Evolutionary conservation across 208 protist species (phyloP), one percentile per base, ranked within the genome.

Genomic region (Trypanosoma avium): DNA sequence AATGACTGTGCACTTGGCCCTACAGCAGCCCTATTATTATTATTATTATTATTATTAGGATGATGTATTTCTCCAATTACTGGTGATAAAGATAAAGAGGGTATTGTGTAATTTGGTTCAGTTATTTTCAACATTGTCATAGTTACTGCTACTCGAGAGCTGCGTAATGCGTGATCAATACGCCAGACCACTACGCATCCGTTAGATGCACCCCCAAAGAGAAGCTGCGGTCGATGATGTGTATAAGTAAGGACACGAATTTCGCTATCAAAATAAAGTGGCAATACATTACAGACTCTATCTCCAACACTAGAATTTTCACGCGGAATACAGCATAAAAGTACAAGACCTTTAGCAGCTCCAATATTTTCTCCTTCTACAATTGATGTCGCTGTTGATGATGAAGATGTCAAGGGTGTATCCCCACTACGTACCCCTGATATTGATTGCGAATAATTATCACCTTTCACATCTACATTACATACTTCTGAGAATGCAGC

Each of bases 281-380:
- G 54, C 21, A 63, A 40, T 33, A 58, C 24, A 27, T 2, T 30
- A 21, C 35, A 33, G 19, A 4, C 13, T 15, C 21, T 12, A 12
- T 49, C 13, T 15, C 21, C 15, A 12, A 36, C 33, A 27, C 40
- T 13, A 15, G 27, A 24, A 1, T 47, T 63, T 15, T 64, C 43
- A 47, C 63, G 73, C 19, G 83, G 55, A 12, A 82, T 43, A 22
- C 73, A 60, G 77, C 84, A 90, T 49, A 79, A 64, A 45, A 90
- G 45, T 64, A 77, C 77, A 36, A 90, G 62, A 15, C 81, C 84
- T 5, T 73, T 67, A 2, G 77, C 48, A 19, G 66, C 35, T 7
- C 46, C 36, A 47, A 57, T 30, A 9, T 10, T 30, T 15, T 67
- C 58, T 17, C 12, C 48, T 43, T 26, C 24, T 22, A 49, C 10